phyloP scores from a whole-genome alignment of 805 yeast genomes.

The Torulaspora quercuum region DNA sequence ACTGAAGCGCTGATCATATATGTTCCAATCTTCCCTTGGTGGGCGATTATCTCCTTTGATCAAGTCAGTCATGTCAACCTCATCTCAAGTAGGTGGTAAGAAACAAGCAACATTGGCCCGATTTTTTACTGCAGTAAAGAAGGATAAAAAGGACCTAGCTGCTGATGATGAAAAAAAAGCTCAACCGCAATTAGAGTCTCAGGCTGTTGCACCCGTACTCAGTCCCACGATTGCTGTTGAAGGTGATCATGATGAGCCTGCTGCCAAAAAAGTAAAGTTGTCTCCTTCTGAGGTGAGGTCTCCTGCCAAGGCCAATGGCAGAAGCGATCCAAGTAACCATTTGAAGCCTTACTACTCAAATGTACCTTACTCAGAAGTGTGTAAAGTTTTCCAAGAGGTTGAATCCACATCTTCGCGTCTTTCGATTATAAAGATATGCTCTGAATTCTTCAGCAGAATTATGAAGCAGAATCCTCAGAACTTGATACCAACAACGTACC shows the following conservation, averaged over 20 bases:
- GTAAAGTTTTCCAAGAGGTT: conserved; percentile 68
- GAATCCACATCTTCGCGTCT: conserved; percentile 81
- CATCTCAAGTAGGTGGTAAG: conserved; percentile 11
- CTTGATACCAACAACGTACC: conserved; percentile 69
- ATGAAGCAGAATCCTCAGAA: conserved; percentile 51
- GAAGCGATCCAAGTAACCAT: too few relatives aligned
- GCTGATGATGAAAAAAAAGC: neutral
- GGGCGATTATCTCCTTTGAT: conserved; percentile 1
- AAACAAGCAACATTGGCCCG: conserved; percentile 35
- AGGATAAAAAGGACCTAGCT: conserved; percentile 3
- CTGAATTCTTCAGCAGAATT: conserved; percentile 67
- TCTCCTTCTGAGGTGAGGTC: conserved; percentile 5
- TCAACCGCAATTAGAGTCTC: too few relatives aligned
- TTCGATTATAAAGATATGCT: conserved; percentile 70
- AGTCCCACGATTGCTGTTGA: neutral
- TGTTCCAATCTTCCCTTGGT: too few relatives aligned
- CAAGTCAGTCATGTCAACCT: conserved; percentile 11
- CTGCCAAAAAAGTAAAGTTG: conserved; percentile 8
- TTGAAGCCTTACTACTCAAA: conserved; percentile 12
- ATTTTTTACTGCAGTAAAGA: conserved; percentile 31
- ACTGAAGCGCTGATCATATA: too few relatives aligned
- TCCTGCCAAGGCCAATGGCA: too few relatives aligned
- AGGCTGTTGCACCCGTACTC: too few relatives aligned
- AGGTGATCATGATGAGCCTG: conserved; percentile 8
- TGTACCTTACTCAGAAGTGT: conserved; percentile 40